Percentiles rank a stretch among this genome's conserved stretches.
phyloP scores from a whole-genome alignment of 2,329 filamentous ascomycete genomes.

The Epichloe uncinata region DNA sequence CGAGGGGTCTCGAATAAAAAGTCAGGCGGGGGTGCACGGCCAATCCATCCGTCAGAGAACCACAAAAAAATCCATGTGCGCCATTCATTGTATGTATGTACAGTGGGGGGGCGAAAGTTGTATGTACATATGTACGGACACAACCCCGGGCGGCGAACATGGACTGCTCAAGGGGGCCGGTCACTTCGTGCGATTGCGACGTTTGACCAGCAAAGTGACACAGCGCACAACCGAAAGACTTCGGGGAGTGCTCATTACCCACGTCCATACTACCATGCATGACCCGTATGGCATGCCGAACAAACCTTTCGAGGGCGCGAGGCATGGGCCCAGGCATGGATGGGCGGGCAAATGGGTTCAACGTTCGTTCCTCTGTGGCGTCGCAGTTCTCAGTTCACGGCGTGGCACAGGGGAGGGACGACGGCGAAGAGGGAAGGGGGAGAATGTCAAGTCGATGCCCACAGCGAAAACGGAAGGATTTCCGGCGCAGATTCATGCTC shows the following conservation, averaged over 20 bases:
- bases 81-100: neutral
- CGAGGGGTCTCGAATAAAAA: too few species aligned
- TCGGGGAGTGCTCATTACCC: neutral
- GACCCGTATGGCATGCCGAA: too few species aligned
- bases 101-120: too few species aligned
- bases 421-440: too few species aligned
- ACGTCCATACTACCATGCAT: neutral
- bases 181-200: constrained; percentile 1
- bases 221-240: neutral
- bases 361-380: neutral
- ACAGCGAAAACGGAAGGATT: too few species aligned
- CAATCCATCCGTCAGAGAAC: neutral
- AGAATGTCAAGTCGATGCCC: too few species aligned
- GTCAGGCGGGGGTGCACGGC: neutral
- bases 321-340: neutral
- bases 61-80: neutral
- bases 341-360: neutral
- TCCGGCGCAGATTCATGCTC: too few species aligned
- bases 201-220: neutral
- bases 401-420: neutral
- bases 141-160: neutral
- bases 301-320: neutral
- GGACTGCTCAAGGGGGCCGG: too few species aligned
- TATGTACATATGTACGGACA: neutral
- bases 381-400: neutral